Conservation (phyloP, 78 protist species). For the Dictyostelium citrinum region DNA sequence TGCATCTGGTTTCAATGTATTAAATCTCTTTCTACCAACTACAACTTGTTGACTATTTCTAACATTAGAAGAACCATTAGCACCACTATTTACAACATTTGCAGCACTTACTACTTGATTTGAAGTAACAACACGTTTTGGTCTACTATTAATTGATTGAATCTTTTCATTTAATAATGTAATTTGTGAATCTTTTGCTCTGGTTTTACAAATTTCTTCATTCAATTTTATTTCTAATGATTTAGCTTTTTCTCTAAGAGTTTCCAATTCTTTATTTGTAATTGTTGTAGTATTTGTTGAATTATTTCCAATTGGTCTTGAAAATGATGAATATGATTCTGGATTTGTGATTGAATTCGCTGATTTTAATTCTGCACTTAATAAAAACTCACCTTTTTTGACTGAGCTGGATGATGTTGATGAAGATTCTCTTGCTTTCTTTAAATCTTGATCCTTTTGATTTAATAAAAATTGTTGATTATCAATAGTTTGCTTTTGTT, state of each 20-base stretch:
- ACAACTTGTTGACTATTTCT: slow-evolving; percentile 4
- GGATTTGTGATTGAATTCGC: background rate
- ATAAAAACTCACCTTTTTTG: background rate
- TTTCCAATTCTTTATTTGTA: background rate
- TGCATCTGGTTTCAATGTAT: slow-evolving; percentile 35
- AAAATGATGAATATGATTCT: background rate
- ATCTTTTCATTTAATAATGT: slow-evolving; percentile 19
- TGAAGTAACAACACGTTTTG: background rate
- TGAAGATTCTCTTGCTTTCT: background rate
- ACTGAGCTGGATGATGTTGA: background rate
- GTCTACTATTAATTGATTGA: background rate
- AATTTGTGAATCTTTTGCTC: slow-evolving; percentile 31
- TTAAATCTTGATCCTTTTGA: slow-evolving; percentile 30
- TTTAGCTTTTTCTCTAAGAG: background rate
- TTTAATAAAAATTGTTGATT: background rate
- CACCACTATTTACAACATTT: background rate
- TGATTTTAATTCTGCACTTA: background rate
- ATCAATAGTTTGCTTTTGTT: slow-evolving; percentile 26
- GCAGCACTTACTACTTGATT: background rate
- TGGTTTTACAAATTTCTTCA: slow-evolving; percentile 1
- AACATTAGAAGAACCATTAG: background rate
- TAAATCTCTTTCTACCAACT: slow-evolving; percentile 61
- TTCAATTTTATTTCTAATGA: slow-evolving; percentile 14
- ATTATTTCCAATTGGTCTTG: background rate
- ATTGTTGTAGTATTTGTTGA: background rate